phyloP scores from a whole-genome alignment of 176 grass and related monocot genomes.

The Metroxylon sagu region DNA sequence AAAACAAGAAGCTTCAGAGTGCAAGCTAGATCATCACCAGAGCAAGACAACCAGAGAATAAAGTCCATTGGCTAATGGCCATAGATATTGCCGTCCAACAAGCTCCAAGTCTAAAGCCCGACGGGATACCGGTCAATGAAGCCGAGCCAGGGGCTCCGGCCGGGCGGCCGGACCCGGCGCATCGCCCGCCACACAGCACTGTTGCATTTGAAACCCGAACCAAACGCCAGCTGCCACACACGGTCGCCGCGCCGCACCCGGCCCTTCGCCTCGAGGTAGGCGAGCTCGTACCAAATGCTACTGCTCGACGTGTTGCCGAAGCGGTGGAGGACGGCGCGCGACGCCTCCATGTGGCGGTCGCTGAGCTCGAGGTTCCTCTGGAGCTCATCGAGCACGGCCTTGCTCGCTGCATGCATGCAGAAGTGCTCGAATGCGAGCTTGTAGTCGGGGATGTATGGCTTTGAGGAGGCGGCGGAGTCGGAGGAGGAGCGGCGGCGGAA shows the following conservation, averaged over 20 bases:
- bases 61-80: too few relatives aligned
- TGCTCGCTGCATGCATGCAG: conserved; percentile 91
- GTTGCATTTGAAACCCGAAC: conserved; percentile 99
- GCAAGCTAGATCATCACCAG: too few relatives aligned
- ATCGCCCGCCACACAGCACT: conserved; percentile 92
- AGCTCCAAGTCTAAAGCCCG: background rate
- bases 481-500: conserved; percentile 83
- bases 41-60: too few relatives aligned
- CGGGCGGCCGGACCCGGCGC: conserved; percentile 57
- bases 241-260: conserved; percentile 80
- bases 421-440: conserved; percentile 97
- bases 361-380: conserved; percentile 76
- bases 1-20: too few relatives aligned
- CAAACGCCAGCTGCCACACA: conserved; percentile 97
- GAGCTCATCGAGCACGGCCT: conserved; percentile 88
- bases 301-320: conserved; percentile 96
- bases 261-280: conserved; percentile 88
- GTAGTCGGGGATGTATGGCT: conserved; percentile 94
- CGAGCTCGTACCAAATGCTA: conserved; percentile 98
- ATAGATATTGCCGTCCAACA: background rate
- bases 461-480: conserved; percentile 26
- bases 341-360: conserved; percentile 63
- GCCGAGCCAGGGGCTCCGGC: conserved; percentile 67
- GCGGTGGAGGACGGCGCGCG: conserved; percentile 83
- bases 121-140: conserved; percentile 60